Evolutionary conservation across 1,139 yeast species (phyloP), one percentile per base, ranked within the genome.

Genomic region (Hemisphaericaspora lyxosophila): DNA sequence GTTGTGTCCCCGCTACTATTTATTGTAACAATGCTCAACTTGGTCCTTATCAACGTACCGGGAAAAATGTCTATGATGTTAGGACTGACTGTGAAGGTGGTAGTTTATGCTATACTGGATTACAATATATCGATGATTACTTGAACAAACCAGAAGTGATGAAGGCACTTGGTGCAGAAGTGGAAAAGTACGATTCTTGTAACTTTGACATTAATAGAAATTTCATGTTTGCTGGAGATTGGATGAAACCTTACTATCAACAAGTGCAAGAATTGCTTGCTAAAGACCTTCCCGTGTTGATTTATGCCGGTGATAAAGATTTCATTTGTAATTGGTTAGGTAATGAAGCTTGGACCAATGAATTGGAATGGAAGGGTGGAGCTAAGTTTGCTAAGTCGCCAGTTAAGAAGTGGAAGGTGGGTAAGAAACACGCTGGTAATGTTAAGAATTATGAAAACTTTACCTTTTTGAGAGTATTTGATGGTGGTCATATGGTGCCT

Each of bases 1-100:
- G 94, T 6, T 92, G 98, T 75, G 94, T 89, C 39, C 97, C 97
- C 12, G 97, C 97, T 26, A 70, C 88, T 19, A 77, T 88, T 46
- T 89, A 89, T 73, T 92, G 97, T 76, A 85, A 87, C 71, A 83
- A 85, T 53, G 90, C 83, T 41, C 82, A 83, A 64, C 68, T 89
- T 73, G 89, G 84, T 20, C 96, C 97, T 15, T 92, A 85, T 70
- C 88, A 82, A 62, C 76, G 78, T 61, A 85, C 97, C 14, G 97
- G 97, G 34, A 80, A 84, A 63, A 90, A 92, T 58, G 96, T 89
- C 37, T 92, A 92, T 62, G 98, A 92, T 57, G 85, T 92, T 51
- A 82, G 98, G 65, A 80, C 79, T 55, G 76, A 78, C 63, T 92
- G 98, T 65, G 90, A 84, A 55, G 86, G 85, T 41, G 79, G 80